phyloP scores from a whole-genome alignment of 768 basidiomycete genomes.

The Xerocomellus dryophilus region DNA sequence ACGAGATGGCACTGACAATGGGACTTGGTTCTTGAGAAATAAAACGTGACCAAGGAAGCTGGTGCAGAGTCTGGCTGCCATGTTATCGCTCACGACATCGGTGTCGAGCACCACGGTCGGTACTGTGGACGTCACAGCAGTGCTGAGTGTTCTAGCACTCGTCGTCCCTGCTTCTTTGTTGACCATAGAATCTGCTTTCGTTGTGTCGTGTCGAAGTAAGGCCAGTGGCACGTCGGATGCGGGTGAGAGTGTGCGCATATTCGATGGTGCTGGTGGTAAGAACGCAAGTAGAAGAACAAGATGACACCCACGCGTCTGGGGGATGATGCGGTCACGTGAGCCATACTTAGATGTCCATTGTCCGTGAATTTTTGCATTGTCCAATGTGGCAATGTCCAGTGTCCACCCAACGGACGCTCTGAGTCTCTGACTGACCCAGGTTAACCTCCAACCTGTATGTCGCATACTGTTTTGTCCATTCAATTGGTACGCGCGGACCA shows the following conservation, averaged over 20 bases:
- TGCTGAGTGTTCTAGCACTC: not conserved
- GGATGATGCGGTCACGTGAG: constrained; percentile 5
- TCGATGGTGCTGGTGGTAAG: not conserved
- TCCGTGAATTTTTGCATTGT: no score
- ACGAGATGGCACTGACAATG: constrained; percentile 54
- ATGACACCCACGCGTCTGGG: not conserved
- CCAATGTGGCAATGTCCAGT: no score
- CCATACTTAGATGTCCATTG: no score
- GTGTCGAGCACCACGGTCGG: constrained; percentile 47
- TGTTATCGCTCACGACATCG: constrained; percentile 49
- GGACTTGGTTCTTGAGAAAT: constrained; percentile 76
- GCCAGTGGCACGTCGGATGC: not conserved
- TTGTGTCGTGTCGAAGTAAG: not conserved
- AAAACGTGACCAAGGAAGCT: constrained; percentile 66
- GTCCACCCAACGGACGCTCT: no score
- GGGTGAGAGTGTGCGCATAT: constrained; percentile 17
- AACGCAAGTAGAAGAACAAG: not conserved
- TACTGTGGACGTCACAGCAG: constrained; percentile 20
- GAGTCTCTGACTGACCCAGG: no score
- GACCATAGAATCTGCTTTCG: not conserved
- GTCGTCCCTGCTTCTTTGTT: not conserved
- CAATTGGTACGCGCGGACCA: no score
- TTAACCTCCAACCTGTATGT: not conserved
- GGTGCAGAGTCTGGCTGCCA: constrained; percentile 63
- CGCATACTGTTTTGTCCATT: no score